Base-by-base conservation (phyloP, 371 early-diverging fungal genomes). In the Syncephalastrum sp. region DNA sequence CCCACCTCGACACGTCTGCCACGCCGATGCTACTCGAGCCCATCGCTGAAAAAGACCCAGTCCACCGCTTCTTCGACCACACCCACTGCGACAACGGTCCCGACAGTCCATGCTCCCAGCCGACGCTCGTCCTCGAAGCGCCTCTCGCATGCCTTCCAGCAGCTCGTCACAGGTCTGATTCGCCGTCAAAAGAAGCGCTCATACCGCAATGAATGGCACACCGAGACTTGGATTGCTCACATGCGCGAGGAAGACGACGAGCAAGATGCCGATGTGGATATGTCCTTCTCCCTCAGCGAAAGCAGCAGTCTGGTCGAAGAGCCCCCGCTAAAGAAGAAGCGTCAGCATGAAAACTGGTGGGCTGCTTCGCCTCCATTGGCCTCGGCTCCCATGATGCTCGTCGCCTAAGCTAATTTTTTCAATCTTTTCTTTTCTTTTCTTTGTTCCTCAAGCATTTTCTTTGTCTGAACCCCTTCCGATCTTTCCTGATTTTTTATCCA, bases 281-380 rank as follows among this genome's bases (percentile, higher is more conserved):
- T 33, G 38, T 33, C 38, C 38, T 33, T 33, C 38, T 33, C 29
- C 29, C 4, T 29, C 6, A 33, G 38, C 10, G 38, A 33, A 33
- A 33, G 38, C 38, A 33, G 38, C 38, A 33, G 38, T 10, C 38
- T 33, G 6, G 38, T 33, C 2, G 38, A 33, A 7, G 23, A 46
- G 15, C 47, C 47, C 0, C 23, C 23, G n/a, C 5, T 46, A 16
- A 23, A 46, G 23, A 46, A 16, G 47, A 46, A 54, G 27, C 43
- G 44, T 33, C 38, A 48, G 49, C 21, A 55, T 29, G 61, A 61
- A 44, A 61, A 61, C 42, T 61, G 61, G 61, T 61, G 61, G 61
- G 56, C 61, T 10, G 41, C 61, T 16, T 61, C 61, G 6, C 56
- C 56, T 21, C 47, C 61, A 44, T 25, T 61, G 10, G 19, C 29